These are phyloP conservation scores for Tephrocybe rancida DNA, from an alignment of 768 basidiomycete genomes.

Conservation along the genomic window DNA sequence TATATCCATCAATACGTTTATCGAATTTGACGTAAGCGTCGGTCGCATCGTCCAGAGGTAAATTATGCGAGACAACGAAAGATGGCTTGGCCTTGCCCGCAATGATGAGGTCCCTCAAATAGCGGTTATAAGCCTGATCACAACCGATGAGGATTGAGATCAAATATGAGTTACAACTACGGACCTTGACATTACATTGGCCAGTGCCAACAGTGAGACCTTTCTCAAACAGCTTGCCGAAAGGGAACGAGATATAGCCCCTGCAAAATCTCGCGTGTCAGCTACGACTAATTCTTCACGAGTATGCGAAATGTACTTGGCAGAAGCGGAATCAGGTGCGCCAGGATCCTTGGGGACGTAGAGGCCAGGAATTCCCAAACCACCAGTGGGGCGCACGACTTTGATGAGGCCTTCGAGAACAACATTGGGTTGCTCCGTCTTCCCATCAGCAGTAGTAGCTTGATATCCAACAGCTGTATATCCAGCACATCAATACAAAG, in stretches of 20 bases:
- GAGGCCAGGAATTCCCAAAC: conserved; percentile 58
- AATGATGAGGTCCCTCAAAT: conserved; percentile 57
- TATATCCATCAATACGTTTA: conserved; percentile 53
- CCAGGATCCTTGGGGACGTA: conserved; percentile 62
- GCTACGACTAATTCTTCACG: background rate
- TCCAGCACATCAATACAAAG: background rate
- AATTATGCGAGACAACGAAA: conserved; percentile 56
- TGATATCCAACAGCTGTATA: conserved; percentile 53
- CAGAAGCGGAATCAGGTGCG: conserved; percentile 52
- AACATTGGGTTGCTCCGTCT: conserved; percentile 57
- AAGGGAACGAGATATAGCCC: conserved; percentile 55
- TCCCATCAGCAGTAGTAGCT: conserved; percentile 53
- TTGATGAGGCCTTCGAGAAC: conserved; percentile 52
- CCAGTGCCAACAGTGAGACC: conserved; percentile 55
- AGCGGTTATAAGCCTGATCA: conserved; percentile 49
- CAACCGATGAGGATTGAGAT: background rate
- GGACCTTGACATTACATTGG: conserved; percentile 58
- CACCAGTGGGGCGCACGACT: conserved; percentile 56
- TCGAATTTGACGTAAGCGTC: conserved; percentile 58
- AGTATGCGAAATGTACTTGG: conserved; percentile 36
- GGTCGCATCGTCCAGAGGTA: conserved; percentile 48
- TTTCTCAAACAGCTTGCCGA: conserved; percentile 57
- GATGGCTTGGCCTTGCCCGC: conserved; percentile 53
- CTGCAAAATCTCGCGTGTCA: conserved; percentile 17
- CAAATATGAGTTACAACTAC: background rate